Conservation (phyloP, 768 basidiomycete genomes). For the Russula olivacea region DNA sequence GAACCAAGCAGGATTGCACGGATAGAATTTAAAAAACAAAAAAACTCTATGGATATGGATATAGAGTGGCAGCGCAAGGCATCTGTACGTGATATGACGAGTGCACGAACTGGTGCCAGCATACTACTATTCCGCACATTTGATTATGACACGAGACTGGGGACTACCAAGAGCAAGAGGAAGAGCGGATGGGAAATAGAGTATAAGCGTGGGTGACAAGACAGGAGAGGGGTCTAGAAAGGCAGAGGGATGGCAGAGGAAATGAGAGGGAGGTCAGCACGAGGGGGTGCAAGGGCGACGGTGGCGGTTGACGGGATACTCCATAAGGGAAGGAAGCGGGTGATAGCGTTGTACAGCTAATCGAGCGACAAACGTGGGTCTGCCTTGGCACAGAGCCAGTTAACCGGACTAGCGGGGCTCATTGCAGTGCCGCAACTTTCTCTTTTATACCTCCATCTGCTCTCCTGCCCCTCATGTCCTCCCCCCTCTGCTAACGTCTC, state of each 20-base stretch:
- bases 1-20: background rate
- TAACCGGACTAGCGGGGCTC: background rate
- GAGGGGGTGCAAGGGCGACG: constrained; percentile 10
- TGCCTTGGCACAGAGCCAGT: background rate
- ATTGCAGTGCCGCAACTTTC: background rate
- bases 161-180: background rate
- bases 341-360: background rate
- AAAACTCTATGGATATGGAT: background rate
- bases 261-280: background rate
- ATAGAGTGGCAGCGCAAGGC: background rate
- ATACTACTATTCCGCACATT: background rate
- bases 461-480: constrained; percentile 3
- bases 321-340: background rate
- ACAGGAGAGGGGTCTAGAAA: background rate
- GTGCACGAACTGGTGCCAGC: background rate
- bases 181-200: background rate
- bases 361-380: constrained; percentile 1
- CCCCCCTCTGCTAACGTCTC: constrained; percentile 10
- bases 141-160: background rate
- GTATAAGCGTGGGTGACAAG: background rate
- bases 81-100: constrained; percentile 7
- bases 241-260: background rate
- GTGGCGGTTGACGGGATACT: background rate
- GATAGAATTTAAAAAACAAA: background rate
- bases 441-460: constrained; percentile 6